Evolutionary conservation across 495 filamentous ascomycete species (phyloP).

Genomic region (Penicillium pulvis): DNA sequence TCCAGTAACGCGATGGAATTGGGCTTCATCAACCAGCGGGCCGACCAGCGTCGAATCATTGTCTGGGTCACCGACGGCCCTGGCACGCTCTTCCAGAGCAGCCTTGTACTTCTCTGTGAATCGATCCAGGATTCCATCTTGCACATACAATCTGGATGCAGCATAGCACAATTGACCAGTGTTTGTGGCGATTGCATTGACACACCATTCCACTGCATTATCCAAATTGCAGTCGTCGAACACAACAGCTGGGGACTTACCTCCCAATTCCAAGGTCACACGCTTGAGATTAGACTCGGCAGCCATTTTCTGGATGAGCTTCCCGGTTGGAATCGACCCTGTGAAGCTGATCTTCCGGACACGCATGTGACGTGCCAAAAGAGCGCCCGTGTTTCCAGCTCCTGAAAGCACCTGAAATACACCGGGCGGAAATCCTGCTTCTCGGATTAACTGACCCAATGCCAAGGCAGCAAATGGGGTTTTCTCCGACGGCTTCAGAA

Average conservation of each 20-base stretch:
- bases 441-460: not conserved
- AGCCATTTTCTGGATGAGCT: slow-evolving; percentile 21
- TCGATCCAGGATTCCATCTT: slow-evolving; percentile 34
- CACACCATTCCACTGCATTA: slow-evolving; percentile 16
- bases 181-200: slow-evolving; percentile 40
- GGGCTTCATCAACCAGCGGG: slow-evolving; percentile 78
- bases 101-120: slow-evolving; percentile 15
- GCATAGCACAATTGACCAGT: slow-evolving; percentile 54
- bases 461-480: not conserved
- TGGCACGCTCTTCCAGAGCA: slow-evolving; percentile 2
- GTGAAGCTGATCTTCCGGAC: slow-evolving; percentile 27
- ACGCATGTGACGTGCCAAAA: slow-evolving; percentile 17
- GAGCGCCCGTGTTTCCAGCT: slow-evolving; percentile 60
- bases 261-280: slow-evolving; percentile 44
- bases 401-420: slow-evolving; percentile 87
- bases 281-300: slow-evolving; percentile 49
- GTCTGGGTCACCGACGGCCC: not conserved
- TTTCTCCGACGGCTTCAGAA: slow-evolving; percentile 8
- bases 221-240: slow-evolving; percentile 38
- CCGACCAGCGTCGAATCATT: not conserved
- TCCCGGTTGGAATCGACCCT: slow-evolving; percentile 18
- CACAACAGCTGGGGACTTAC: slow-evolving; percentile 40
- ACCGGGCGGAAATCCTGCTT: slow-evolving; percentile 87
- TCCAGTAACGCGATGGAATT: slow-evolving; percentile 84
- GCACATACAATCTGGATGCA: slow-evolving; percentile 50